These are phyloP conservation scores for Fagopyrum esculentum DNA, from an alignment of 148 eudicot genomes.

Conservation along the genomic window DNA sequence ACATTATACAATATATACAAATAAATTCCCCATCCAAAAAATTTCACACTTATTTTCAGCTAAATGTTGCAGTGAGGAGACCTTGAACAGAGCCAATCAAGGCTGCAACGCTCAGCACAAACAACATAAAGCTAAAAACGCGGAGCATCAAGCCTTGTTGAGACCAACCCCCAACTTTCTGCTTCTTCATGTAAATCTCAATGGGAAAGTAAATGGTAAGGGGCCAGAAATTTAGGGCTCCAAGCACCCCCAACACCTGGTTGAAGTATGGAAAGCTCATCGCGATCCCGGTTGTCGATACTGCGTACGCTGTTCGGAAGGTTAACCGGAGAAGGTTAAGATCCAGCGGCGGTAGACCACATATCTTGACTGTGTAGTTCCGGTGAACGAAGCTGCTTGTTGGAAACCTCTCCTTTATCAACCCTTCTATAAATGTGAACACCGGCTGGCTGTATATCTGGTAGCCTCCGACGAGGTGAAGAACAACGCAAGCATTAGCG, in stretches of 20 bases:
- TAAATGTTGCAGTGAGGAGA: slow-evolving; percentile 40
- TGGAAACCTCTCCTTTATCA: slow-evolving; percentile 30
- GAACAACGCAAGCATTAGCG: slow-evolving; percentile 72
- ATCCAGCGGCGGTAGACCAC: slow-evolving; percentile 25
- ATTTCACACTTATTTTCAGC: slow-evolving; percentile 18
- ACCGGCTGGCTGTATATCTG: slow-evolving; percentile 80
- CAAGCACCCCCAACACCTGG: slow-evolving; percentile 44
- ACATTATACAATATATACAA: background rate
- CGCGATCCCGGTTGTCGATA: slow-evolving; percentile 39
- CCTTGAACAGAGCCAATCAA: slow-evolving; percentile 56
- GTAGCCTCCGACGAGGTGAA: slow-evolving; percentile 81
- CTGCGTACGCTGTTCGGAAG: slow-evolving; percentile 38
- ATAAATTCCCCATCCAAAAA: too few relatives aligned
- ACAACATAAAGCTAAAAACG: slow-evolving; percentile 31
- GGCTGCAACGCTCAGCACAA: slow-evolving; percentile 34
- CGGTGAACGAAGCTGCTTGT: slow-evolving; percentile 31
- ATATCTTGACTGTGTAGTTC: slow-evolving; percentile 20
- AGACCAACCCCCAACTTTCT: slow-evolving; percentile 37
- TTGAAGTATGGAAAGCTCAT: slow-evolving; percentile 47
- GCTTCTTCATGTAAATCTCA: slow-evolving; percentile 57
- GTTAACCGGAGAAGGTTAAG: slow-evolving; percentile 38
- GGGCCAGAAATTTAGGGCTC: slow-evolving; percentile 57
- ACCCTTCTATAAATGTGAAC: slow-evolving; percentile 34
- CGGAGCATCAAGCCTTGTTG: slow-evolving; percentile 34
- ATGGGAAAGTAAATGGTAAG: slow-evolving; percentile 63